These are phyloP conservation scores for Blastocystis sp. DNA, from an alignment of 352 stramenopile species.

Conservation along the genomic window DNA sequence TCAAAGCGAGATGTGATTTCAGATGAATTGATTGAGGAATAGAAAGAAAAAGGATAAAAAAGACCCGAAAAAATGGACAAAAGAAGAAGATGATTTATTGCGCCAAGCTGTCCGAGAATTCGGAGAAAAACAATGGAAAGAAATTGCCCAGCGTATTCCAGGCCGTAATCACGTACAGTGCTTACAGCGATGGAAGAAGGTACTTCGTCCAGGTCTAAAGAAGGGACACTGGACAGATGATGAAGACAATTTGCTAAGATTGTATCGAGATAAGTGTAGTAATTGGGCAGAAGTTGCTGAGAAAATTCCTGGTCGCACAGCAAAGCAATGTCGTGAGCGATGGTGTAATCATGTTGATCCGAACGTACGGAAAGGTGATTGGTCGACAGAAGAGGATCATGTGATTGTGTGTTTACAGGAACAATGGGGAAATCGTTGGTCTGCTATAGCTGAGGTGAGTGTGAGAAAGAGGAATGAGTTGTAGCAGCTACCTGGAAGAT, in stretches of 20 bases:
- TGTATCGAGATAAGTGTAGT: constrained; percentile 76
- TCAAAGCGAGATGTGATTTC: constrained; percentile 18
- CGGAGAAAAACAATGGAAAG: constrained; percentile 82
- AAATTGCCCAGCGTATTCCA: constrained; percentile 77
- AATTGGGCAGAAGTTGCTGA: constrained; percentile 79
- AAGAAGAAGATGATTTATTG: constrained; percentile 79
- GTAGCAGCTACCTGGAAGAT: constrained; percentile 72
- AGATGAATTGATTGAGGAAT: background rate
- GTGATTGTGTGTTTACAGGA: constrained; percentile 78
- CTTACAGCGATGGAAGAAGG: constrained; percentile 81
- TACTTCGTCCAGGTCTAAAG: constrained; percentile 76
- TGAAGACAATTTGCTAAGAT: constrained; percentile 75
- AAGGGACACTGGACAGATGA: constrained; percentile 82
- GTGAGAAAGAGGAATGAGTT: background rate
- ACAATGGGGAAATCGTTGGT: constrained; percentile 79
- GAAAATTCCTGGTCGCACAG: constrained; percentile 76
- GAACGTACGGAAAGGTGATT: constrained; percentile 72
- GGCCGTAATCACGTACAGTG: constrained; percentile 81
- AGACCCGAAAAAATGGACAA: constrained; percentile 70
- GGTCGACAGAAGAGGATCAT: constrained; percentile 78
- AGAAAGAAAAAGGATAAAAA: constrained; percentile 51
- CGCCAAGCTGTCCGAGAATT: constrained; percentile 76
- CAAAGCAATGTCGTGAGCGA: constrained; percentile 80
- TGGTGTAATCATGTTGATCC: constrained; percentile 82
- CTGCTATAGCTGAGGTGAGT: constrained; percentile 75